phyloP scores from a whole-genome alignment of 306 rosid species.

The Datisca glomerata region DNA sequence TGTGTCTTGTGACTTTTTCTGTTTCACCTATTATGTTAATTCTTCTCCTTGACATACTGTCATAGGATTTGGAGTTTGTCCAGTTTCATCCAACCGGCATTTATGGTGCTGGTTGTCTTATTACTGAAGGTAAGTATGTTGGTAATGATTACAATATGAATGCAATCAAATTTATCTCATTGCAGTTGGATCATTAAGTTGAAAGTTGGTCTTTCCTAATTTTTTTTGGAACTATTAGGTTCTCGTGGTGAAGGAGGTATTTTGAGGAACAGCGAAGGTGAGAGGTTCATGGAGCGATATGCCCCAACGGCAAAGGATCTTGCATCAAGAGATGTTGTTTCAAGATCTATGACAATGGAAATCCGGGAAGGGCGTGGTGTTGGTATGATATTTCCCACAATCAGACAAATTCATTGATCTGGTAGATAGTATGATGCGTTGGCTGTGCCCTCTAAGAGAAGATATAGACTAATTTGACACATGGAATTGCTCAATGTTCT shows the following conservation, averaged over 20 bases:
- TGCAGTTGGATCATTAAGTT: too few relatives aligned
- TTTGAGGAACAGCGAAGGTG: conserved; percentile 93
- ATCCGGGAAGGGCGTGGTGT: conserved; percentile 97
- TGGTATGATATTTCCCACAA: conserved; percentile 56
- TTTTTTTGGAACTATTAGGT: conserved; percentile 50
- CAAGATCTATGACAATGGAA: conserved; percentile 97
- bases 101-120: conserved; percentile 97
- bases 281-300: conserved; percentile 95
- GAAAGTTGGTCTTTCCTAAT: too few relatives aligned
- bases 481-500: too few relatives aligned
- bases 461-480: too few relatives aligned
- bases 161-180: too few relatives aligned
- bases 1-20: background rate
- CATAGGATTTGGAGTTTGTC: conserved; percentile 92
- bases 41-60: conserved; percentile 2
- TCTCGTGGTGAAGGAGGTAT: conserved; percentile 99
- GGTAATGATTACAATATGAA: too few relatives aligned
- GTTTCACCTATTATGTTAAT: background rate
- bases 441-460: too few relatives aligned
- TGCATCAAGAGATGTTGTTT: conserved; percentile 95
- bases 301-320: conserved; percentile 99
- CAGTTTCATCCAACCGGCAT: conserved; percentile 98
- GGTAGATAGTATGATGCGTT: too few relatives aligned
- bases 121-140: conserved; percentile 99
- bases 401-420: too few relatives aligned